phyloP scores from a whole-genome alignment of 2,329 filamentous ascomycete species.

The Sphaceloma murrayae region DNA sequence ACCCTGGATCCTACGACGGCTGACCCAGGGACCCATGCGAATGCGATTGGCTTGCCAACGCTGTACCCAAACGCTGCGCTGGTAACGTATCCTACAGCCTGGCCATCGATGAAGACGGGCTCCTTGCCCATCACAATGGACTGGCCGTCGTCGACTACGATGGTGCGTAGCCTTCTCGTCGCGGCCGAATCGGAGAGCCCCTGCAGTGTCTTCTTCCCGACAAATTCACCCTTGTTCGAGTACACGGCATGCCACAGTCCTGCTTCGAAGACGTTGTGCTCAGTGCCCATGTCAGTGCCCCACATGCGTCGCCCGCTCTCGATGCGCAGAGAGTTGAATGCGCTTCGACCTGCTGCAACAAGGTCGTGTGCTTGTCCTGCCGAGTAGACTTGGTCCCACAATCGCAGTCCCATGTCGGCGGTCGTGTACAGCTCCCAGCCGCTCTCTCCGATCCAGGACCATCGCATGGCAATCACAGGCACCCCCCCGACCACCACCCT shows the following conservation, averaged over 20 bases:
- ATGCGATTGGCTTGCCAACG: constrained; percentile 49
- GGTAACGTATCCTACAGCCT: constrained; percentile 48
- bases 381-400: constrained; percentile 49
- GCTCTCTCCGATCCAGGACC: constrained; percentile 52
- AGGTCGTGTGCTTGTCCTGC: constrained; percentile 48
- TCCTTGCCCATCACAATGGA: constrained; percentile 54
- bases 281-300: constrained; percentile 50
- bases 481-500: constrained; percentile 44
- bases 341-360: constrained; percentile 48
- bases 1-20: constrained; percentile 42
- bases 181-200: constrained; percentile 32
- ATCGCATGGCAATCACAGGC: constrained; percentile 46
- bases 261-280: constrained; percentile 52
- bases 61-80: constrained; percentile 53
- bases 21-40: constrained; percentile 45
- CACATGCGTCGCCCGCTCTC: constrained; percentile 52
- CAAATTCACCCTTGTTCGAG: constrained; percentile 39
- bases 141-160: constrained; percentile 47
- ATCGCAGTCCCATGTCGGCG: constrained; percentile 47
- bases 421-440: constrained; percentile 56
- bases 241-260: constrained; percentile 46
- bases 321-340: constrained; percentile 49
- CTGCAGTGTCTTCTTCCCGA: constrained; percentile 44
- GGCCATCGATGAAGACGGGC: constrained; percentile 45
- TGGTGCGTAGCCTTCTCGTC: constrained; percentile 36